Evolutionary conservation across 148 eudicot genomes (phyloP), one percentile per base, ranked within the genome.

Genomic region (Chenopodium suecicum): DNA sequence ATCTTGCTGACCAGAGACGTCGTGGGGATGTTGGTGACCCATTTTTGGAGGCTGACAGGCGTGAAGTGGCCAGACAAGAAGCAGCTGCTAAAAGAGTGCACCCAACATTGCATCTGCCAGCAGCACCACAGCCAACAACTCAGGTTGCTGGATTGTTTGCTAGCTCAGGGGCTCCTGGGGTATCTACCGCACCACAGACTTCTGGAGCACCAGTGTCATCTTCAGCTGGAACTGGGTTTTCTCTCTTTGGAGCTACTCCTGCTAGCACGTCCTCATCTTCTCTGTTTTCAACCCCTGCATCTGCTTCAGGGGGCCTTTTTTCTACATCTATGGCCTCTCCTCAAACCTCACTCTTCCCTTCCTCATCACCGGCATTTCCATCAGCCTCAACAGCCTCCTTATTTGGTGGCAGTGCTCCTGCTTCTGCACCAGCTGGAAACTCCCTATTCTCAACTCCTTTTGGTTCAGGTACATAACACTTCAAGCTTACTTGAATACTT

Each of bases 1-100:
- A 96, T 77, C 97, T 96, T 78, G 91, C 90, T 76, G 98, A 96
- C 75, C 98, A 92, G 81, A 95, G 94, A 41, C 91, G 89, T 17
- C 87, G 94, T 65, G 99, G 99, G 41, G 98, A 96, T 52, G 90
- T 74, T 20, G 89, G 84, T 78, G 92, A 96, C 85, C 99, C 99
- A 5, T 96, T 96, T 85, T 89, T 94, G 41, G 99, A 96, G 86
- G 99, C 99, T 64, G 98, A 96, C 89, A 86, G 99, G 48, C 89
- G 99, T 75, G 98, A 94, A 83, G 87, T 90, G 20, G 98, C 99
- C 67, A 92, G 93, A 86, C 95, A 86, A 85, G 97, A 92, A 86
- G 99, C 99, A 68, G 99, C 98, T 74, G 94, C 99, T 70, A 88
- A 87, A 81, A 90, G 98, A 86, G 92, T 90, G 34, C 99, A 96